Base-by-base conservation (phyloP, 2,329 filamentous ascomycete genomes). In the Colletotrichum euphorbiae region DNA sequence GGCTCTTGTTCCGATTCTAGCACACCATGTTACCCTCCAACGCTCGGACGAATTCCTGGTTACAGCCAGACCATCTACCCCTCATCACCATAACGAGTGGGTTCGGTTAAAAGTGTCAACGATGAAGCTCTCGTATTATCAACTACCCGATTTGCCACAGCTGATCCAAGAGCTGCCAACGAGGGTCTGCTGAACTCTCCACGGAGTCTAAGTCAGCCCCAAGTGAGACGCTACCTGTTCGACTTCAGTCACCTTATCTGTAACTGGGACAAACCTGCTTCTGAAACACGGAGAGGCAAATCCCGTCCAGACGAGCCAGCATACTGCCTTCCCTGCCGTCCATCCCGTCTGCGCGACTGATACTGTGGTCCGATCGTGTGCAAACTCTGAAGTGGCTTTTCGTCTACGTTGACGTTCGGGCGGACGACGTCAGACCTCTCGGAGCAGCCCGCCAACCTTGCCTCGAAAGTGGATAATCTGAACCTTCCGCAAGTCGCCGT, bases 231-330 rank as follows among this genome's bases (percentile, higher is more conserved):
- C 12, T 50, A n/a, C 28, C 36, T 56, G 8, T 2, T 46, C 28
- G 48, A 51, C 13, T 21, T 33, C 28, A 43, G 50, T 50, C 43
- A 31, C 43, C 43, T 33, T 38, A 40, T 42, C 43, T 67, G 43
- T 31, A 42, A 57, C 67, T 36, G 38, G 43, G 57, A 58, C 43
- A 52, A 58, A 63, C 56, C 67, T 62, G 62, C 51, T 62, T 62
- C 62, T 70, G 69, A 70, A 70, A 70, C 69, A 60, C 69, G 69
- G 69, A 70, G 65, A 65, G 48, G 50, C 50, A 51, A 65, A 61
- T 70, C 59, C 69, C 65, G 69, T 48, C 60, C 33, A 40, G 15
- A 52, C 21, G 38, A n/a, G 24, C 66, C 33, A 38, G 52, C 61
- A 65, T 50, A 7, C 42, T 48, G 28, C 36, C 19, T 48, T 33